Evolutionary conservation across 768 basidiomycete species (phyloP), one percentile per base, ranked within the genome.

Genomic region (Xanthoconium stramineum): DNA sequence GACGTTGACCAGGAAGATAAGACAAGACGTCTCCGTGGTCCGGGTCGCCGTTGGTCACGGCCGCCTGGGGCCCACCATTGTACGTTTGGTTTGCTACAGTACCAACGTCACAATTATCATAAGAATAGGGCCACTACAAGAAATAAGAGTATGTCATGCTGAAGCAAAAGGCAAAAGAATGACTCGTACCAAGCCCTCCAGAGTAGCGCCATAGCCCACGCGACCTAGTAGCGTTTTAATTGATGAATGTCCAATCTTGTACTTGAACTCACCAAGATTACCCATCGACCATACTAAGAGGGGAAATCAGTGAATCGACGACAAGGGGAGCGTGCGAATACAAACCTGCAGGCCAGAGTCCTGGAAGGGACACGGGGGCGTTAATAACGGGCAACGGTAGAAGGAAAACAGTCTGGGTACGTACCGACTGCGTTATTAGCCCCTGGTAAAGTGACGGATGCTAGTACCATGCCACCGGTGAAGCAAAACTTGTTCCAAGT

Each of bases 401-500:
- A 57, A 33, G 32, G 19, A 35, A 12, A 47, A 6, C 8, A 53
- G 33, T 35, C 20, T 32, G 19, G 30, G 24, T 52, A 35, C 74
- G 29, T 36, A 55, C 80, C 82, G 24, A 62, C 73, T 35, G 92
- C 74, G 20, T 65, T 15, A 59, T 84, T 83, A 61, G 77, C 82
- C 0, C 91, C 91, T 9, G 91, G 91, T 46, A 93, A 73, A 29
- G 75, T 77, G n/a, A 89, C 84, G 36, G 82, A 80, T 3, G 79
- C 74, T 61, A 90, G 84, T 50, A 94, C 76, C 55, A 91, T 77
- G 39, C 94, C 94, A 37, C 91, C 92, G 32, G 91, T 91, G 73
- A 96, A 94, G 74, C 92, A 98, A 60, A 98, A 90, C 72, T 96
- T 94, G 73, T 97, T 97, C 91, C 85, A 76, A 17, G 81, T 80